A percentile compares a stretch with the other conserved stretches of the same genome.
Evolutionary conservation across 352 stramenopile genomes (phyloP).

Genomic region (Globisporangium yorkense): DNA sequence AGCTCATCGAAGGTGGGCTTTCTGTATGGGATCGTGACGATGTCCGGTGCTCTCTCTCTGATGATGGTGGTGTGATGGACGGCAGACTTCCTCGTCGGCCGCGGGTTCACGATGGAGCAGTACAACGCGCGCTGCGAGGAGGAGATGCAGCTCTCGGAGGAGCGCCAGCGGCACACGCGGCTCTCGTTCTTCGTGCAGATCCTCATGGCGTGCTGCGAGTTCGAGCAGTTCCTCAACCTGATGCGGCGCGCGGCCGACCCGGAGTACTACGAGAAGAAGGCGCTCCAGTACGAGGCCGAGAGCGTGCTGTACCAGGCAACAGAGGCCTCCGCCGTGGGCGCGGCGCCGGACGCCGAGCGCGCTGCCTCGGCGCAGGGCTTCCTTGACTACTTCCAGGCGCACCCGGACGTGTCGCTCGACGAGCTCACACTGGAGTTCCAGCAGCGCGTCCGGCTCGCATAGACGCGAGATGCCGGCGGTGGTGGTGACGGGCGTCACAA

Average conservation of each 20-base stretch:
- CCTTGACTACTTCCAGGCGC: slow-evolving; percentile 64
- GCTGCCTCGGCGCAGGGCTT: slow-evolving; percentile 55
- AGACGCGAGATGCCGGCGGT: no score
- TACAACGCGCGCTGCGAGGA: slow-evolving; percentile 66
- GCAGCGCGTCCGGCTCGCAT: slow-evolving; percentile 59
- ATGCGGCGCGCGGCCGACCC: slow-evolving; percentile 73
- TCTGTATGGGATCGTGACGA: no score
- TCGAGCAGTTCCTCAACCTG: slow-evolving; percentile 83
- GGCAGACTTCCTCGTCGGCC: slow-evolving; percentile 36
- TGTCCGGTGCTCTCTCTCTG: not conserved
- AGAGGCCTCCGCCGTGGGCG: slow-evolving; percentile 20
- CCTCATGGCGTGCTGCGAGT: slow-evolving; percentile 68
- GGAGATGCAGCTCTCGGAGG: slow-evolving; percentile 59
- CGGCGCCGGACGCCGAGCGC: slow-evolving; percentile 16
- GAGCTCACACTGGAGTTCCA: slow-evolving; percentile 73
- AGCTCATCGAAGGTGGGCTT: slow-evolving; percentile 44
- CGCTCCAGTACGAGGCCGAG: slow-evolving; percentile 63
- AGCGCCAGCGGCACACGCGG: slow-evolving; percentile 68
- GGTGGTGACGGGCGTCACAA: no score
- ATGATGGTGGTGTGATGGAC: not conserved
- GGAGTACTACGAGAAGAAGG: slow-evolving; percentile 81
- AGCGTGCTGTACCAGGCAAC: slow-evolving; percentile 46
- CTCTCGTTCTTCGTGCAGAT: slow-evolving; percentile 83
- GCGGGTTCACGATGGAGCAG: slow-evolving; percentile 71
- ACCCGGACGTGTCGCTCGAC: slow-evolving; percentile 61